Conservation (phyloP, 805 yeast species). For the Saturnispora silvae region DNA sequence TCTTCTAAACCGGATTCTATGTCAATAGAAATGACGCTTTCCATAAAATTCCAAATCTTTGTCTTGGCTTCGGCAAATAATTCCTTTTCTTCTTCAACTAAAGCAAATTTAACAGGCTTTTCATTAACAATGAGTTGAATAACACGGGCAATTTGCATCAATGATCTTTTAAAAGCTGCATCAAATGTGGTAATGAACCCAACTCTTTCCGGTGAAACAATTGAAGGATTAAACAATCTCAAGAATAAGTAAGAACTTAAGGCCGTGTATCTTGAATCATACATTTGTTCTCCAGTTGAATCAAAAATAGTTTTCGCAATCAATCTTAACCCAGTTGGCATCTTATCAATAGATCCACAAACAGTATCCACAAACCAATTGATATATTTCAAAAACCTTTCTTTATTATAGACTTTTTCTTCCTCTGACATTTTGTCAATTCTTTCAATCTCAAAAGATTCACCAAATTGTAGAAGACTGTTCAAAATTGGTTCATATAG, state of each 20-base stretch:
- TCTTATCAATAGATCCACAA: constrained; percentile 37
- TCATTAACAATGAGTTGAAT: constrained; percentile 85
- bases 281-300: constrained; percentile 50
- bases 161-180: constrained; percentile 40
- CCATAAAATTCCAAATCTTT: constrained; percentile 33
- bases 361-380: constrained; percentile 49
- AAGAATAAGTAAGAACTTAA: constrained; percentile 83
- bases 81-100: constrained; percentile 28
- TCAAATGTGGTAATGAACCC: constrained; percentile 15
- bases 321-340: constrained; percentile 65
- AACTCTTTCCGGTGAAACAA: constrained; percentile 71
- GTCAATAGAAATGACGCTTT: constrained; percentile 19
- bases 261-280: constrained; percentile 55
- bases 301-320: constrained; percentile 57
- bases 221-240: constrained; percentile 77
- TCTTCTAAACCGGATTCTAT: constrained; percentile 6
- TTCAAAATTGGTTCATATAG: constrained; percentile 48
- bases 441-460: constrained; percentile 45
- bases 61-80: constrained; percentile 32
- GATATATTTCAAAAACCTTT: constrained; percentile 46
- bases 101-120: constrained; percentile 59
- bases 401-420: constrained; percentile 32
- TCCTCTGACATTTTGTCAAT: constrained; percentile 20
- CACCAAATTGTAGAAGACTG: constrained; percentile 37
- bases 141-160: constrained; percentile 71